phyloP scores from a whole-genome alignment of 1,139 yeast genomes.

The Lodderomyces theae region DNA sequence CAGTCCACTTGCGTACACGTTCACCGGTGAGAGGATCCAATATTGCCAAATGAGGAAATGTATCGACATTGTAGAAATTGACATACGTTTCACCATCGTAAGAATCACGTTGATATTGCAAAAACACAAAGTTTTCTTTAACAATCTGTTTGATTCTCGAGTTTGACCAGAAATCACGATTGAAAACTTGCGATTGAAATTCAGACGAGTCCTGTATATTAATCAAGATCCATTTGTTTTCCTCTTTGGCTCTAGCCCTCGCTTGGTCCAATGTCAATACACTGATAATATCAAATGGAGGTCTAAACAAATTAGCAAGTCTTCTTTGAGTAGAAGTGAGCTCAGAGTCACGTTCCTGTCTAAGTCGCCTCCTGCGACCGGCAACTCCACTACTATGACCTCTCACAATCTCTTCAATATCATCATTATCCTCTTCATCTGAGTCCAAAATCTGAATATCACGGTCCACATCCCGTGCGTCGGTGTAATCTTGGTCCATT shows the following conservation, averaged over 20 bases:
- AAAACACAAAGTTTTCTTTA: slow-evolving; percentile 66
- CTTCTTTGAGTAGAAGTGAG: slow-evolving; percentile 65
- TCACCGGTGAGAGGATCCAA: slow-evolving; percentile 96
- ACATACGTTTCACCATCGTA: slow-evolving; percentile 68
- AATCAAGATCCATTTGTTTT: slow-evolving; percentile 77
- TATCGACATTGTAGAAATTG: slow-evolving; percentile 65
- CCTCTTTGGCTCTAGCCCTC: slow-evolving; percentile 57
- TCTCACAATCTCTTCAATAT: slow-evolving; percentile 2
- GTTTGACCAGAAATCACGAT: slow-evolving; percentile 91
- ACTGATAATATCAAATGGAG: slow-evolving; percentile 87
- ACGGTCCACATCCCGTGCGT: slow-evolving; percentile 20
- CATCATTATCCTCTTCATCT: slow-evolving; percentile 29
- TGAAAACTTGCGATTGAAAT: slow-evolving; percentile 84
- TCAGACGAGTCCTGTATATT: slow-evolving; percentile 85
- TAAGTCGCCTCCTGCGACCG: slow-evolving; percentile 30
- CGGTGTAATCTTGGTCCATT: slow-evolving; percentile 20
- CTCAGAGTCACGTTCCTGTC: slow-evolving; percentile 28
- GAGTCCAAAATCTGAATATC: slow-evolving; percentile 24
- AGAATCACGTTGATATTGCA: slow-evolving; percentile 79
- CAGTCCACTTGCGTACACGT: slow-evolving; percentile 67
- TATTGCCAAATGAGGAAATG: slow-evolving; percentile 85
- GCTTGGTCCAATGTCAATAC: slow-evolving; percentile 70
- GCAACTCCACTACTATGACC: slow-evolving; percentile 2
- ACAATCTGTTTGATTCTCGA: slow-evolving; percentile 62
- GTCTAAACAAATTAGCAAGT: slow-evolving; percentile 79